These are phyloP conservation scores for Hibiscus mutabilis DNA, from an alignment of 345 rosid species.

Conservation along the genomic window DNA sequence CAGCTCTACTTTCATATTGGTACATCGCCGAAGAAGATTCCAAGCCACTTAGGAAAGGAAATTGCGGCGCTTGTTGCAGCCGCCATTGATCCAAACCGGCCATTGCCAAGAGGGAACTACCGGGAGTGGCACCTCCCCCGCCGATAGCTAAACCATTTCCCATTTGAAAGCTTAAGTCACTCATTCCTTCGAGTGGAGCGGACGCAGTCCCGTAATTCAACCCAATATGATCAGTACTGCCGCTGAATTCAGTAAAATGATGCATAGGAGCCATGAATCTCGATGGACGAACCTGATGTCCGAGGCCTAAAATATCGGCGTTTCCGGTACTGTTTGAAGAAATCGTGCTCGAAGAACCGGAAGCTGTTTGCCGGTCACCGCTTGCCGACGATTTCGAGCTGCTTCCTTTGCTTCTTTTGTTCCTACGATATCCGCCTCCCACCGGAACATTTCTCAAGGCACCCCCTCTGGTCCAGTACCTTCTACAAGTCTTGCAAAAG, in stretches of 20 bases:
- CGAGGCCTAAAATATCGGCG: constrained; percentile 41
- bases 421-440: constrained; percentile 90
- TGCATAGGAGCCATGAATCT: constrained; percentile 53
- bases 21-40: constrained; percentile 37
- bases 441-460: constrained; percentile 86
- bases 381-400: constrained; percentile 30
- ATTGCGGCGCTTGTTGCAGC: constrained; percentile 40
- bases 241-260: constrained; percentile 28
- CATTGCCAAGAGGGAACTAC: constrained; percentile 27
- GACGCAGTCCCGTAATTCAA: constrained; percentile 34
- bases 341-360: constrained; percentile 36
- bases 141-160: constrained; percentile 27
- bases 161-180: constrained; percentile 36
- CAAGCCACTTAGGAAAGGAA: constrained; percentile 41
- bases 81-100: constrained; percentile 51
- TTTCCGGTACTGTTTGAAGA: constrained; percentile 27
- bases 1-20: constrained; percentile 40
- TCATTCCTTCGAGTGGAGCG: constrained; percentile 26
- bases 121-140: constrained; percentile 19
- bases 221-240: constrained; percentile 33
- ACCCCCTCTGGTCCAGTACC: constrained; percentile 98
- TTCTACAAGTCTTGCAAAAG: constrained; percentile 91
- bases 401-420: constrained; percentile 61
- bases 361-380: constrained; percentile 30
- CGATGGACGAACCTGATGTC: constrained; percentile 32